Evolutionary conservation across 768 basidiomycete species (phyloP).

Genomic region (Tephrocybe sp.): DNA sequence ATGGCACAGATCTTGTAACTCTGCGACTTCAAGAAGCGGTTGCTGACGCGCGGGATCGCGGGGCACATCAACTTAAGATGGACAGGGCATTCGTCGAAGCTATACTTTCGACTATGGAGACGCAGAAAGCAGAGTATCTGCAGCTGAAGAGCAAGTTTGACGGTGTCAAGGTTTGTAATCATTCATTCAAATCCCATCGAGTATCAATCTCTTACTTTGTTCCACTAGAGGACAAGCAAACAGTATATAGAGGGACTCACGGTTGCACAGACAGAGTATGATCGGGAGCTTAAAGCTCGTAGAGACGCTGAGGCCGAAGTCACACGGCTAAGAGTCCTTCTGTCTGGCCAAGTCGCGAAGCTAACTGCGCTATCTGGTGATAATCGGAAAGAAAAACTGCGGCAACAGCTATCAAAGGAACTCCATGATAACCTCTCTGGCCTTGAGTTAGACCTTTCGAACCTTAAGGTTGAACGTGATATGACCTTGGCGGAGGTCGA

Average conservation of each 20-base stretch:
- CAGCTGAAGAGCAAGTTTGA: constrained; percentile 79
- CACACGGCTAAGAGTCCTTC: constrained; percentile 75
- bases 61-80: constrained; percentile 61
- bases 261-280: constrained; percentile 93
- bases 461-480: constrained; percentile 86
- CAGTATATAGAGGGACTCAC: constrained; percentile 91
- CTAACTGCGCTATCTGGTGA: constrained; percentile 86
- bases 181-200: background rate
- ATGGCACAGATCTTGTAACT: constrained; percentile 46
- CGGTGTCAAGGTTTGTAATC: constrained; percentile 72
- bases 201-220: background rate
- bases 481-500: constrained; percentile 92
- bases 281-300: constrained; percentile 83
- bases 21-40: constrained; percentile 62
- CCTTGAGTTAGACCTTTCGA: constrained; percentile 84
- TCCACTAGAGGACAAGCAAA: constrained; percentile 77
- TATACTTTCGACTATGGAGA: constrained; percentile 65
- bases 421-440: constrained; percentile 71
- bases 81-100: constrained; percentile 75
- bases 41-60: constrained; percentile 57
- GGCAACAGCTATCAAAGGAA: constrained; percentile 78
- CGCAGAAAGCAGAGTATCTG: constrained; percentile 55
- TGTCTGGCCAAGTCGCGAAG: constrained; percentile 88
- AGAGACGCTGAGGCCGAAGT: constrained; percentile 94
- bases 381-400: constrained; percentile 71